phyloP scores from a whole-genome alignment of 805 yeast species.

The Limtongia smithiae region DNA sequence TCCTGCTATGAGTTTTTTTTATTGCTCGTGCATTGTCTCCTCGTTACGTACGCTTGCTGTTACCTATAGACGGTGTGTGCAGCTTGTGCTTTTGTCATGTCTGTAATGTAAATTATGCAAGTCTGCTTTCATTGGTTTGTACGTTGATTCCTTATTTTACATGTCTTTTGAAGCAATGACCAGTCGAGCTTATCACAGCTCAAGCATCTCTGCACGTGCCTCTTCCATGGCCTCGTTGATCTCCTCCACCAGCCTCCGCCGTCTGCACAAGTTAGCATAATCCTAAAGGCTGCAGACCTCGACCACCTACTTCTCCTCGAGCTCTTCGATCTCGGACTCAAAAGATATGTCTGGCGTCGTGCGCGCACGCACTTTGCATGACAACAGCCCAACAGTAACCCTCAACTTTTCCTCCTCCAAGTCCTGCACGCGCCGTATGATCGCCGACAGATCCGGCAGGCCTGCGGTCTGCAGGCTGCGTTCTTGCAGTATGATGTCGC shows the following conservation, averaged over 20 bases:
- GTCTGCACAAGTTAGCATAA: conserved; percentile 1
- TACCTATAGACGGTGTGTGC: neutral
- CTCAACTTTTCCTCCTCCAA: conserved; percentile 22
- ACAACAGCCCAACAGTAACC: conserved; percentile 9
- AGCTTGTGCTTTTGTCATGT: neutral
- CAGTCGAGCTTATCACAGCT: neutral
- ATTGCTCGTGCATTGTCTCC: neutral
- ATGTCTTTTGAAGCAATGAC: too few relatives aligned
- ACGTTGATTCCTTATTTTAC: neutral
- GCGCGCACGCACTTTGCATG: conserved; percentile 9
- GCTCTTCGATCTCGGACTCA: conserved; percentile 16
- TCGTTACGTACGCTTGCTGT: too few relatives aligned
- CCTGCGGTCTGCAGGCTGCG: conserved; percentile 2
- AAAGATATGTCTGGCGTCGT: conserved; percentile 10
- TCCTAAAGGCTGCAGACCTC: neutral
- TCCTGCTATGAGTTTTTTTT: neutral
- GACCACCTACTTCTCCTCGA: neutral
- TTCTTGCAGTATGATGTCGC: conserved; percentile 20
- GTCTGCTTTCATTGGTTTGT: neutral
- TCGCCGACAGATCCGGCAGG: conserved; percentile 2
- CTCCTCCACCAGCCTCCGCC: conserved; percentile 6
- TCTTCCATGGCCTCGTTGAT: conserved; percentile 27
- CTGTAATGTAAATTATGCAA: neutral
- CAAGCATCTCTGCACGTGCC: conserved; percentile 25
- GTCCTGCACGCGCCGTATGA: conserved; percentile 21